Base-by-base conservation (phyloP, 2,329 filamentous ascomycete genomes). In the Hortaea werneckii region DNA sequence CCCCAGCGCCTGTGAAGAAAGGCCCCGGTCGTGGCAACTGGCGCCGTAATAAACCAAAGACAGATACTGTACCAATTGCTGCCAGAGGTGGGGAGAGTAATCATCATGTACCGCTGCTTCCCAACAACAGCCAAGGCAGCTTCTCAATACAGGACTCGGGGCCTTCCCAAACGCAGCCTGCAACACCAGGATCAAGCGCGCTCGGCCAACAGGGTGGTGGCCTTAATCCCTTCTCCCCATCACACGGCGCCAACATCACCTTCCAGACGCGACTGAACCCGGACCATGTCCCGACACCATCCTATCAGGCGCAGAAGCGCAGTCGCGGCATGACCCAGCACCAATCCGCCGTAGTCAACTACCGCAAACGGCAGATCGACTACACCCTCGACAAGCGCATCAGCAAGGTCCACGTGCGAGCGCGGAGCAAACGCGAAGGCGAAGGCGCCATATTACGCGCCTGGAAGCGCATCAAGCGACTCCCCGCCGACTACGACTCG, bases 301-400 rank as follows among this genome's bases (percentile, higher is more conserved):
- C 60, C 12, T 60, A 61, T 40, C 59, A 62, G 43, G 51, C 55
- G 28, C 65, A 68, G 53, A 72, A 73, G 50, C 68, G 87, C 59
- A 80, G 82, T 6, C 77, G 86, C 1, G 85, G 85, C 2, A 78
- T 87, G 0, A 92, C 86, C 0, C 83, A 85, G 32, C 86, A 92
- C 64, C 86, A 92, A 65, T 71, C 88, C 35, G 85, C 85, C 0
- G 83, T 92, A 1, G 85, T 88, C 63, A 77, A 82, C 45, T 88
- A 89, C 63, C 75, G 86, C 12, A 83, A 79, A 50, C 79, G 86
- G 58, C 80, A 85, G 5, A 85, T 90, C n/a, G 83, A 88, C 58
- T 83, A 88, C 57, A 85, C 87, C 43, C 76, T 92, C 11, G 82
- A 87, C 54, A 79, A 82, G n/a, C 82, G 83, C 29, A 69, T 90